phyloP scores from a whole-genome alignment of 345 rosid genomes.

The Eucalyptus brandiana region DNA sequence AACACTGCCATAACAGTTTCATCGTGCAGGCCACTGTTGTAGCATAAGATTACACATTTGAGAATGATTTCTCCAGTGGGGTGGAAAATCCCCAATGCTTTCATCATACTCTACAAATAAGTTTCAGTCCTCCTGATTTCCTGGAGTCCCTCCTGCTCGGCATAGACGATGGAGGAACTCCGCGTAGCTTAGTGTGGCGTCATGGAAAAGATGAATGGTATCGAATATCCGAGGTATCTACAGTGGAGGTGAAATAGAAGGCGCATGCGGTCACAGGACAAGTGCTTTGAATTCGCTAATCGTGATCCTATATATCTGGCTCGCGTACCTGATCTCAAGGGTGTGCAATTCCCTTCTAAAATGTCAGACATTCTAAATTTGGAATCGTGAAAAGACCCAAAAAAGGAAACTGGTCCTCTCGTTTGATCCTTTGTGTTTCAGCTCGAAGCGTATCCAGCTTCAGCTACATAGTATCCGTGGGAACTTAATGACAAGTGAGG shows the following conservation, averaged over 20 bases:
- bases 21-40: neutral
- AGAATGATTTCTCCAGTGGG: neutral
- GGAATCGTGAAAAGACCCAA: neutral
- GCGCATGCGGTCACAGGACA: neutral
- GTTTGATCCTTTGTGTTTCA: fast-evolving
- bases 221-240: neutral
- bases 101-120: neutral
- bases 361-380: neutral
- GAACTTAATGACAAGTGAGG: neutral
- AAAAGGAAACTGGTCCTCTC: neutral
- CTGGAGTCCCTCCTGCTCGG: neutral
- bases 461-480: fast-evolving
- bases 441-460: neutral
- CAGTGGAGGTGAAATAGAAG: neutral
- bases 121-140: neutral
- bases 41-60: neutral
- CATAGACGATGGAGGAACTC: neutral
- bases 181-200: neutral
- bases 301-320: neutral
- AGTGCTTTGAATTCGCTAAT: neutral
- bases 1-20: neutral
- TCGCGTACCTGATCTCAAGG: neutral
- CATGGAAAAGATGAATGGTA: neutral
- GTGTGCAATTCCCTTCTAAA: neutral
- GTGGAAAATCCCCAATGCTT: neutral